These are phyloP conservation scores for Phellinidium pouzarii DNA, from an alignment of 1,284 basidiomycete species.

Conservation along the genomic window DNA sequence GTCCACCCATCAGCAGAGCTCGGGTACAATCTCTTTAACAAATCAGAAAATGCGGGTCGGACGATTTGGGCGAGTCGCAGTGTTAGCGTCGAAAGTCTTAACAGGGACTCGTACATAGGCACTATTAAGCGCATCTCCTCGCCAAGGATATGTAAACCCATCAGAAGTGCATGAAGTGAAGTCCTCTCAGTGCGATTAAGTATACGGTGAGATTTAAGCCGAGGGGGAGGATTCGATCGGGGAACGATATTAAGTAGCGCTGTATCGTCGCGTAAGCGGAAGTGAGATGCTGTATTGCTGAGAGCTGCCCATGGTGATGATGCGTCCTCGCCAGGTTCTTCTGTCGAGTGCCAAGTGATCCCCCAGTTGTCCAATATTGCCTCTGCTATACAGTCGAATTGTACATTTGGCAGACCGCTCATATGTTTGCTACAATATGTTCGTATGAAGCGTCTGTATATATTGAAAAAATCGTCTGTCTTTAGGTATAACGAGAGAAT, in stretches of 20 bases:
- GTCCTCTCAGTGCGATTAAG: conserved; percentile 23
- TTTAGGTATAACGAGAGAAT: conserved; percentile 27
- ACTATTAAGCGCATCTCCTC: conserved; percentile 59
- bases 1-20: conserved; percentile 52
- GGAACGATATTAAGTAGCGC: conserved; percentile 29
- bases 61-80: conserved; percentile 60
- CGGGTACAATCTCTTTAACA: conserved; percentile 76
- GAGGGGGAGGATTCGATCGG: conserved; percentile 29
- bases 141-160: conserved; percentile 70
- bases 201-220: conserved; percentile 31
- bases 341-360: conserved; percentile 15
- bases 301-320: conserved; percentile 31
- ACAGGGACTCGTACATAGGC: conserved; percentile 48
- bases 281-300: conserved; percentile 33
- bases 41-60: conserved; percentile 80
- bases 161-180: conserved; percentile 47
- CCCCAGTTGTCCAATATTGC: conserved; percentile 48
- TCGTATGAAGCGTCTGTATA: conserved; percentile 54
- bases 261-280: conserved; percentile 51
- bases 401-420: conserved; percentile 36
- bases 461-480: conserved; percentile 45
- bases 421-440: conserved; percentile 44
- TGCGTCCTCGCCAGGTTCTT: conserved; percentile 17
- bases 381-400: conserved; percentile 48
- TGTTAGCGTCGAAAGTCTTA: conserved; percentile 57